These are phyloP conservation scores for Carex scoparia DNA, from an alignment of 176 grass and related monocot genomes.

Conservation along the genomic window DNA sequence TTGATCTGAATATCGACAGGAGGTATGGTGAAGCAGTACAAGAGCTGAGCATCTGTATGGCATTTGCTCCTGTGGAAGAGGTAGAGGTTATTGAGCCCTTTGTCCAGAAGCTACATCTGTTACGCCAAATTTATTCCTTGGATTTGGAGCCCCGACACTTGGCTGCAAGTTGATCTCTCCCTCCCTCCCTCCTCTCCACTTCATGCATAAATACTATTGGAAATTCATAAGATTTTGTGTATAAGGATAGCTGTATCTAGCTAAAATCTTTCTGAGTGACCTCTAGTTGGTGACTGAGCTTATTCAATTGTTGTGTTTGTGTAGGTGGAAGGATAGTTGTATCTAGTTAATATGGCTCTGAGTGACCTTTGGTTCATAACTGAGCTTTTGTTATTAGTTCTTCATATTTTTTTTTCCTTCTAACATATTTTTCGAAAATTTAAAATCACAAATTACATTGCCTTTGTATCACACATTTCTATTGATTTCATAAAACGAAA, in stretches of 20 bases:
- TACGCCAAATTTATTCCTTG: conserved; percentile 37
- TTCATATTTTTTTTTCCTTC: background rate
- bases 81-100: conserved; percentile 35
- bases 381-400: background rate
- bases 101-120: conserved; percentile 38
- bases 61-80: conserved; percentile 41
- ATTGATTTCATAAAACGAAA: background rate
- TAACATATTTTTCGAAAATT: background rate
- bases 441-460: background rate
- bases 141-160: conserved; percentile 23
- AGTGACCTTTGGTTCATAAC: background rate
- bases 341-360: background rate
- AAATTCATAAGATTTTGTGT: background rate
- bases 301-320: background rate
- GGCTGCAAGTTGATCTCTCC: background rate
- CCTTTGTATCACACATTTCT: background rate
- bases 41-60: conserved; percentile 50
- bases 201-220: background rate
- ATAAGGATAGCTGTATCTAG: background rate
- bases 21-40: conserved; percentile 38
- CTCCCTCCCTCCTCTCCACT: background rate
- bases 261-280: background rate
- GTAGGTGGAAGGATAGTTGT: background rate
- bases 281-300: background rate
- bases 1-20: conserved; percentile 18